These are phyloP conservation scores for Scolecobasidium constrictum DNA, from an alignment of 2,329 filamentous ascomycete genomes.

Conservation along the genomic window DNA sequence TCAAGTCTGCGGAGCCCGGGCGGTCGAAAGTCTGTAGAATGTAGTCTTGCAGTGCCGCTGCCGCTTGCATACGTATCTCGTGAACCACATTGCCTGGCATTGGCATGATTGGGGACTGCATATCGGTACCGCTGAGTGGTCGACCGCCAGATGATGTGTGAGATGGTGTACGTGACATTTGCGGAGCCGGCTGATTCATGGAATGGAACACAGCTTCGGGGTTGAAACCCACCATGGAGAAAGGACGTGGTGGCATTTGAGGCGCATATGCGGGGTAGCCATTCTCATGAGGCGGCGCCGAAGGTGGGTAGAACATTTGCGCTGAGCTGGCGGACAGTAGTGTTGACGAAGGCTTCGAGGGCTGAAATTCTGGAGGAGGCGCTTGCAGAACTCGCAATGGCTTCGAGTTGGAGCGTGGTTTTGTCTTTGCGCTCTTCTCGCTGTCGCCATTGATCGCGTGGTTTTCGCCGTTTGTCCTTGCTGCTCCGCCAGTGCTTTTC, in stretches of 20 bases:
- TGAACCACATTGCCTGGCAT: background rate
- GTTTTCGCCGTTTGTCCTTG: background rate
- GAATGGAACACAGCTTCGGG: constrained; percentile 3
- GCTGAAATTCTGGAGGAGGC: background rate
- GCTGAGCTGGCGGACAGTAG: background rate
- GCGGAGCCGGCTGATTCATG: background rate
- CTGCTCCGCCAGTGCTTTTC: background rate
- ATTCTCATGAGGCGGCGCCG: background rate
- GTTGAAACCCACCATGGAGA: background rate
- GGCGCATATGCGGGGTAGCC: background rate
- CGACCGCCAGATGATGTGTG: background rate
- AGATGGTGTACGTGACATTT: background rate
- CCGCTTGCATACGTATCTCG: background rate
- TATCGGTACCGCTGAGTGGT: background rate
- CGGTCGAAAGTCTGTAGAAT: constrained; percentile 17
- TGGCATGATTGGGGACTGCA: background rate
- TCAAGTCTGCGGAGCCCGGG: constrained; percentile 19
- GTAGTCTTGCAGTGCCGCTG: constrained; percentile 16
- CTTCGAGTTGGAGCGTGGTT: background rate
- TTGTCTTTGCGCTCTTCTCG: background rate
- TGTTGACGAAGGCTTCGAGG: background rate
- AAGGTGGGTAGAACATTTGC: background rate
- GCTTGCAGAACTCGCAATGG: background rate
- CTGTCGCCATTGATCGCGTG: background rate
- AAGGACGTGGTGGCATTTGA: background rate